Conservation (phyloP, 768 basidiomycete species). For the Punctularia strigosozonata region DNA sequence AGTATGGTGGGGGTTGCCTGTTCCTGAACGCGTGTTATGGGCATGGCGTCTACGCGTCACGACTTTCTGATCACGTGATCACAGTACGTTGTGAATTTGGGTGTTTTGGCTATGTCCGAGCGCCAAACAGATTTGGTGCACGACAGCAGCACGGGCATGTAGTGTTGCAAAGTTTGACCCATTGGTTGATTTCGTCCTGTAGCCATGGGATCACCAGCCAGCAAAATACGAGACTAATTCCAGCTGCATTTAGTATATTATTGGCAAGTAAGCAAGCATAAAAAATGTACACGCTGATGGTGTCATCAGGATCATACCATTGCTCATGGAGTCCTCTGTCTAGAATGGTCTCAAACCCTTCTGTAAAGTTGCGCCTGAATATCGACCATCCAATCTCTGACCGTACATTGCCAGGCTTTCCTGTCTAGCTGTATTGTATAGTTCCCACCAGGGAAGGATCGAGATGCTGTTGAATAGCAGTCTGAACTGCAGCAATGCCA, state of each 20-base stretch:
- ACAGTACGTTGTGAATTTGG: too few species aligned
- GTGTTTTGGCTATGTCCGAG: too few species aligned
- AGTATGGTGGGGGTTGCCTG: too few species aligned
- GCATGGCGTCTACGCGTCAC: too few species aligned
- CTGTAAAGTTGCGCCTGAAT: conserved; percentile 17
- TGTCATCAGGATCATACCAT: conserved; percentile 17
- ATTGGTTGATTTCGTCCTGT: conserved; percentile 6
- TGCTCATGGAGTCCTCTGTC: conserved; percentile 18
- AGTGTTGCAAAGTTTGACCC: conserved; percentile 3
- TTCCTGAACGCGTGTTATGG: too few species aligned
- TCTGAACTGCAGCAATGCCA: too few species aligned
- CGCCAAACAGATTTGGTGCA: neutral
- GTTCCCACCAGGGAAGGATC: conserved; percentile 2
- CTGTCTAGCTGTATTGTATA: conserved; percentile 13
- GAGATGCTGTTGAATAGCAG: too few species aligned
- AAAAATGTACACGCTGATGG: conserved; percentile 14
- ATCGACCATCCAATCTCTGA: conserved; percentile 31
- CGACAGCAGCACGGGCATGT: neutral
- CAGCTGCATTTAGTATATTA: neutral
- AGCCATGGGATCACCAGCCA: conserved; percentile 9
- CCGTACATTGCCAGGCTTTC: conserved; percentile 26
- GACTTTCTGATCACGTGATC: too few species aligned
- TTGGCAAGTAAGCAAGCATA: neutral
- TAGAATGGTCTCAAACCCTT: conserved; percentile 24
- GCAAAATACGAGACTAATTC: conserved; percentile 5